phyloP scores from a whole-genome alignment of 2,329 filamentous ascomycete genomes.

The Fusarium mundagurra region DNA sequence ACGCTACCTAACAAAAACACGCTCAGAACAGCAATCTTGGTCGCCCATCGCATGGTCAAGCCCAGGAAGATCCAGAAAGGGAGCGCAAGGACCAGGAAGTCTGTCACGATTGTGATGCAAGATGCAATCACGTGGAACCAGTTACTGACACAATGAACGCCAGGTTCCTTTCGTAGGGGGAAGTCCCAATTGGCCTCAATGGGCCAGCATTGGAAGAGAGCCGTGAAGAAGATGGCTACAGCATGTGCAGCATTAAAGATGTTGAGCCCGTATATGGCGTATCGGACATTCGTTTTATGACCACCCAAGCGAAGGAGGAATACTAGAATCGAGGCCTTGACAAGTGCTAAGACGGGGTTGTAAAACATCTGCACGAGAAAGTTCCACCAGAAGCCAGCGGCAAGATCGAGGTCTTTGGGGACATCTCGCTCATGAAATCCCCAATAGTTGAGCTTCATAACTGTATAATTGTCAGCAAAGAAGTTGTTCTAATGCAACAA shows the following conservation, averaged over 20 bases:
- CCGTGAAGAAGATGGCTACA: slow-evolving; percentile 50
- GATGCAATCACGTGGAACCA: slow-evolving; percentile 48
- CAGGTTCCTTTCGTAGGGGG: slow-evolving; percentile 26
- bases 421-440: slow-evolving; percentile 42
- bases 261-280: slow-evolving; percentile 27
- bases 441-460: slow-evolving; percentile 48
- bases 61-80: slow-evolving; percentile 54
- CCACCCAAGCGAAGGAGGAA: slow-evolving; percentile 56
- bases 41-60: slow-evolving; percentile 50
- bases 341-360: slow-evolving; percentile 56
- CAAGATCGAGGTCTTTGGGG: slow-evolving; percentile 33
- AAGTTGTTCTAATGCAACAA: accelerated
- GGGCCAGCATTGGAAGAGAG: slow-evolving; percentile 53
- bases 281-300: slow-evolving; percentile 44
- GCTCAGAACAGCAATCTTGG: slow-evolving; percentile 52
- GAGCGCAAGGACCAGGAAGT: slow-evolving; percentile 51
- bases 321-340: slow-evolving; percentile 56
- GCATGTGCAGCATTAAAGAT: slow-evolving; percentile 45
- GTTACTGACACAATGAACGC: slow-evolving; percentile 48
- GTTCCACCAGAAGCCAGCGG: slow-evolving; percentile 46
- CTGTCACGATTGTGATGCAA: slow-evolving; percentile 53
- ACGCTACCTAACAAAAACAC: slow-evolving; percentile 52
- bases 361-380: slow-evolving; percentile 55
- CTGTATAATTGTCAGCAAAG: not conserved
- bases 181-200: slow-evolving; percentile 48